Evolutionary conservation across 169 alveolate species (phyloP), one percentile per base, ranked within the genome.

Genomic region (Babesia gibsoni): DNA sequence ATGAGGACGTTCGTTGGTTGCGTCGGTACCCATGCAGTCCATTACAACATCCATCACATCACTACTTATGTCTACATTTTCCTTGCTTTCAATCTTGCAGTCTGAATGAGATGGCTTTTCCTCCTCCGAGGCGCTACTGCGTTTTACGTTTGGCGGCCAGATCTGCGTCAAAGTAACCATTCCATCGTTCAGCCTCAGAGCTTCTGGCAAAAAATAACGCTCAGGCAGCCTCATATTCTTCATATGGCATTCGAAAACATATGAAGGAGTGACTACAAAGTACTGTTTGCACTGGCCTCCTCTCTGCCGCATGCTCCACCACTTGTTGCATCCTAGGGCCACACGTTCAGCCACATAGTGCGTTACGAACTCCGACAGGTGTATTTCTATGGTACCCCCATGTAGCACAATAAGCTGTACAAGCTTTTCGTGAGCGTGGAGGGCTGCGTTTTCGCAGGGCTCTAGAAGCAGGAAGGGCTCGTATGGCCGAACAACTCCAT

Each of bases 331-430:
- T 2, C 59, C 68, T 23, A 57, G 50, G 9, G 67, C 70, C 58
- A 61, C 72, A 14, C 56, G 33, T 52, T 68, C 81, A 35, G 46
- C 81, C 3, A 68, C 50, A 59, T 53, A 68, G 49, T 68, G 81
- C 41, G 81, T 68, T 25, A 68, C 81, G 49, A 54, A 54, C 22
- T 57, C 69, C 61, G 81, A 68, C 25, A 68, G 68, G 59, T 33
- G 36, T n/a, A 59, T 49, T 27, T 68, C 81, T 1, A 68, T 23
- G 5, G 20, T 35, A 16, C 81, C 81, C 14, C 81, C 81, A 23
- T 48, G 52, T 35, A 23, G 18, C 18, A 68, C 49, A 8, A 68
- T 52, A 4, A 39, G 29, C 23, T 68, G 36, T 9, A 54, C 32
- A 57, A 68, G 48, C 36, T 35, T 68, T 23, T 68, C 67, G 25